Conservation (phyloP, 2,329 filamentous ascomycete genomes). For the Aspergillus eucalypticola region DNA sequence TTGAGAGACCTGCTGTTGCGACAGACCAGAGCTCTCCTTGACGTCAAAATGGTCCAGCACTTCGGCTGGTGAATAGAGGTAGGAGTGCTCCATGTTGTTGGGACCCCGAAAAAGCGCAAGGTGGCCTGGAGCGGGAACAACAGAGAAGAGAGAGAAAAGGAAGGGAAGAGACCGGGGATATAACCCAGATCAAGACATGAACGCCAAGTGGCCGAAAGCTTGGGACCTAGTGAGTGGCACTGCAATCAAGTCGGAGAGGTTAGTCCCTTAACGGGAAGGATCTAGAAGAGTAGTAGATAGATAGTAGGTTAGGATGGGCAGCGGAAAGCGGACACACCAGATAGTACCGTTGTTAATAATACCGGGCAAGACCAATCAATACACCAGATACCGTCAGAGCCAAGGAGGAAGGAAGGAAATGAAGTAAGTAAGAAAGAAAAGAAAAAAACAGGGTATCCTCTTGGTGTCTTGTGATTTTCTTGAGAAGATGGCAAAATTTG, state of each 20-base stretch:
- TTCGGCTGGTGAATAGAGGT: constrained; percentile 51
- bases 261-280: constrained; percentile 19
- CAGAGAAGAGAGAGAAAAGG: constrained; percentile 12
- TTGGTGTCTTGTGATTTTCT: too few species aligned
- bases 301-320: background rate
- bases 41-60: constrained; percentile 56
- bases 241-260: constrained; percentile 9
- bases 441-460: too few species aligned
- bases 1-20: constrained; percentile 49
- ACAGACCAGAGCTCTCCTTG: constrained; percentile 52
- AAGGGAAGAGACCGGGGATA: constrained; percentile 14
- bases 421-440: too few species aligned
- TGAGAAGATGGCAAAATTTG: background rate
- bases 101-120: constrained; percentile 12
- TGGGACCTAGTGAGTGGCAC: constrained; percentile 13
- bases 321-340: background rate
- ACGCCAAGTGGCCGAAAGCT: constrained; percentile 30
- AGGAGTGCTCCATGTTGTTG: constrained; percentile 55
- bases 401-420: background rate
- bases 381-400: background rate
- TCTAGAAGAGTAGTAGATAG: constrained; percentile 19
- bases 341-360: background rate
- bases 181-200: constrained; percentile 23
- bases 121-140: constrained; percentile 6
- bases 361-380: background rate